These are phyloP conservation scores for Geoglossum cookeanum DNA, from an alignment of 2,329 filamentous ascomycete genomes.

Conservation along the genomic window DNA sequence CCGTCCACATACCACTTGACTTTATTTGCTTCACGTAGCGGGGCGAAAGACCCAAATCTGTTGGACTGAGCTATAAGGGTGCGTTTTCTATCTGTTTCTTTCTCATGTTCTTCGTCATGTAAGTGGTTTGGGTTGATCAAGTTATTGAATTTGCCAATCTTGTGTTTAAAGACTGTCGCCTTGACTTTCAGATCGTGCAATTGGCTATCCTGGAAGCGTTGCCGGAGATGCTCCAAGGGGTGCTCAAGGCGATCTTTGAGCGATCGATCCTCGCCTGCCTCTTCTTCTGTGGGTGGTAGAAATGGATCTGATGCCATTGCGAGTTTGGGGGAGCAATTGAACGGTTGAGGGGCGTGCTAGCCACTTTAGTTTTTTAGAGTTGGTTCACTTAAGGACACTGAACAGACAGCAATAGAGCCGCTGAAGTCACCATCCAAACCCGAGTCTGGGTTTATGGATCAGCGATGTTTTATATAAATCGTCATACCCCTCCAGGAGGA, in stretches of 20 bases:
- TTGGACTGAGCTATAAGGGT: constrained; percentile 50
- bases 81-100: constrained; percentile 65
- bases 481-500: neutral
- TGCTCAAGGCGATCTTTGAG: constrained; percentile 29
- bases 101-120: constrained; percentile 84
- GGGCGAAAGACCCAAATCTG: constrained; percentile 80
- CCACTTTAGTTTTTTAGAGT: neutral
- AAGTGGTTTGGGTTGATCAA: constrained; percentile 60
- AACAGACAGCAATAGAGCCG: neutral
- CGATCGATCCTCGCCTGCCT: neutral
- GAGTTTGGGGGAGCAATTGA: neutral
- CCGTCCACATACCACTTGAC: constrained; percentile 98
- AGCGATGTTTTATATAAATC: neutral
- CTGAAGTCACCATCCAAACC: neutral
- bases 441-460: neutral
- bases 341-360: neutral
- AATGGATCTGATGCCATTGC: neutral
- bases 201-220: constrained; percentile 12
- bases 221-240: constrained; percentile 24
- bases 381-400: neutral
- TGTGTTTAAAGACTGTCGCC: neutral
- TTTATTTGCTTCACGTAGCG: constrained; percentile 64
- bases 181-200: constrained; percentile 16
- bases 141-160: constrained; percentile 3
- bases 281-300: neutral